Evolutionary conservation across 2,329 filamentous ascomycete genomes (phyloP), one percentile per base, ranked within the genome.

Genomic region (Diaporthe sp.): DNA sequence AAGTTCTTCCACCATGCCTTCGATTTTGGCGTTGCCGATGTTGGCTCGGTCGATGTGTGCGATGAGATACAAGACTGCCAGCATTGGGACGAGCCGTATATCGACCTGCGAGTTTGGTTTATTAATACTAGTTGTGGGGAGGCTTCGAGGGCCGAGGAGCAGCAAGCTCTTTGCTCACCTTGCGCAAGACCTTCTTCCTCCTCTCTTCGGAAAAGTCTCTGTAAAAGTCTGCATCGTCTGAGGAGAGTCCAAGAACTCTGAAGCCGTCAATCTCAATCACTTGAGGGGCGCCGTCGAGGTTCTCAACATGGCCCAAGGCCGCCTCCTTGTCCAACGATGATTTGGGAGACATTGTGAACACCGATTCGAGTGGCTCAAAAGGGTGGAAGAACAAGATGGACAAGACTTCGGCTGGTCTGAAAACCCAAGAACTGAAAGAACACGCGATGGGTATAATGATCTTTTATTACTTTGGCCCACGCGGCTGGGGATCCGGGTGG

Each of bases 161-260:
- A 51, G 46, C 3, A 28, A n/a, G 42, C 5, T 44, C 6, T 62
- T 51, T 28, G 39, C 34, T 10, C 58, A 80, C 79, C 75, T 80
- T 79, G 72, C 58, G 79, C 57, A 79, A 76, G 34, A 78, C 67
- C n/a, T 74, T 78, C 74, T 79, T 80, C 17, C 79, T 71, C 75
- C 78, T 79, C 49, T 82, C 78, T 19, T 78, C 75, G 0, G 81
- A 75, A 19, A 79, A 83, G 60, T 77, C 79, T 3, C 62, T 78
- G 68, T 80, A 83, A 53, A 83, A 83, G 10, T 82, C 79, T 6
- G 80, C 81, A 79, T 83, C 82, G 15, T 81, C 81, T 10, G 71
- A 15, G 28, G 75, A 76, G 55, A 83, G 42, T 1, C 82, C 82
- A 8, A 79, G 78, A 12, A 83, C 82, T 22, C 81, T 81, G 62